A percentile compares a stretch with the other conserved stretches of the same genome.
These are phyloP conservation scores for Eucalyptus viminalis DNA, from an alignment of 345 rosid species.

Conservation along the genomic window DNA sequence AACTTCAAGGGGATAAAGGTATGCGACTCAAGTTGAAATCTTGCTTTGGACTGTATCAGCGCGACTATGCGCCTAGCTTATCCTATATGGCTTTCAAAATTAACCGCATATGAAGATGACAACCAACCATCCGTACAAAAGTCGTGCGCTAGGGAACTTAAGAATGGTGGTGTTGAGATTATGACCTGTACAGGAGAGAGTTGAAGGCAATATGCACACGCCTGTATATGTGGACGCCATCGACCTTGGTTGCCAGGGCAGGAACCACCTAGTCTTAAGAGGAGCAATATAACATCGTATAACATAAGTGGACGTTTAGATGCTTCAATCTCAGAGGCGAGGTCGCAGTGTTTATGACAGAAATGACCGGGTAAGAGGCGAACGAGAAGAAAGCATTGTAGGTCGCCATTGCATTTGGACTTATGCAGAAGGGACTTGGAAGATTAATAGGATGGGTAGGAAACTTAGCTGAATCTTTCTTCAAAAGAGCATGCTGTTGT, in stretches of 20 bases:
- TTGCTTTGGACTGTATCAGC: background rate
- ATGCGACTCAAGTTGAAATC: background rate
- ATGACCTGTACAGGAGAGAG: background rate
- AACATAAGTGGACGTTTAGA: background rate
- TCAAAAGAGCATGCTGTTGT: background rate
- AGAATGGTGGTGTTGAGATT: background rate
- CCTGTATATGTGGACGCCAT: background rate
- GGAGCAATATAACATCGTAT: background rate
- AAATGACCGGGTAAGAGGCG: background rate
- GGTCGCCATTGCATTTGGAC: background rate
- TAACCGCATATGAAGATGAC: background rate
- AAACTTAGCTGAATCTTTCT: background rate
- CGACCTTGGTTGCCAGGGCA: background rate
- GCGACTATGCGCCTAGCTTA: background rate
- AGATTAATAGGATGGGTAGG: background rate
- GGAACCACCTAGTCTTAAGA: background rate
- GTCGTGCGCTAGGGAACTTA: background rate
- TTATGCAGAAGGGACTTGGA: background rate
- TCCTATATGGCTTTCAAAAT: background rate
- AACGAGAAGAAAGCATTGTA: background rate
- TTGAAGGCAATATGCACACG: background rate
- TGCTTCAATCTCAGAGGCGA: background rate
- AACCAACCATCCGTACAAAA: background rate
- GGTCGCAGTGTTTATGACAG: background rate
- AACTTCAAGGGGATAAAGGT: background rate